Conservation (phyloP, 148 eudicot species). For the Silene uniflora region DNA sequence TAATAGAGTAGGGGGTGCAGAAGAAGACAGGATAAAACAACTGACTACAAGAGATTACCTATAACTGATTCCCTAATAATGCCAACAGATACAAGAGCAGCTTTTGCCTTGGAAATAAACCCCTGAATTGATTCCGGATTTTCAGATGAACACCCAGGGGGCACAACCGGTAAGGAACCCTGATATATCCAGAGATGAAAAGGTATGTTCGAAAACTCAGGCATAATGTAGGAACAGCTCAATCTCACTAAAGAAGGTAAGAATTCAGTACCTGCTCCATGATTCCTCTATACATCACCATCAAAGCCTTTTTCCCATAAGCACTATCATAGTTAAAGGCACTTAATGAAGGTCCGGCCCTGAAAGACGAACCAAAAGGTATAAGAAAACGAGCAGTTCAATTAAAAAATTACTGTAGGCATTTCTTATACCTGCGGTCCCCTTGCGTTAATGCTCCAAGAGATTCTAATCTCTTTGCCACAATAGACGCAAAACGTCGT, state of each 20-base stretch:
- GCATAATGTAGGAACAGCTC: not conserved
- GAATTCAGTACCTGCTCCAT: conserved; percentile 65
- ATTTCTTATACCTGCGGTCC: conserved; percentile 69
- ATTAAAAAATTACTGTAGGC: not conserved
- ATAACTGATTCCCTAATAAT: conserved; percentile 68
- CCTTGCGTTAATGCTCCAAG: conserved; percentile 98
- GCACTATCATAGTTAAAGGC: conserved; percentile 89
- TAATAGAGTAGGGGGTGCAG: not conserved
- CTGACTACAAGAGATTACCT: conserved; percentile 38
- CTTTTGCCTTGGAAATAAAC: conserved; percentile 72
- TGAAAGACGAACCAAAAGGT: conserved; percentile 33
- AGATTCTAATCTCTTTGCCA: conserved; percentile 93
- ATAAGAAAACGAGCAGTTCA: conserved; percentile 12
- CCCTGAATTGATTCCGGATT: conserved; percentile 71
- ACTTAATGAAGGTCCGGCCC: conserved; percentile 90
- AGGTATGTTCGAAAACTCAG: not conserved
- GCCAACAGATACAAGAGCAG: conserved; percentile 95
- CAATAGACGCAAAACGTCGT: conserved; percentile 94
- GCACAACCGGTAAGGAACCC: conserved; percentile 79
- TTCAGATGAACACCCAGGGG: conserved; percentile 90
- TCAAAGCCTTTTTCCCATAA: conserved; percentile 77
- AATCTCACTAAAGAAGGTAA: not conserved
- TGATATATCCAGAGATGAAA: conserved; percentile 28
- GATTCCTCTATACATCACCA: conserved; percentile 74
- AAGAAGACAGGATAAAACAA: not conserved